Conservation (phyloP, 345 rosid species). For the Cardamine chenopodiifolia region DNA sequence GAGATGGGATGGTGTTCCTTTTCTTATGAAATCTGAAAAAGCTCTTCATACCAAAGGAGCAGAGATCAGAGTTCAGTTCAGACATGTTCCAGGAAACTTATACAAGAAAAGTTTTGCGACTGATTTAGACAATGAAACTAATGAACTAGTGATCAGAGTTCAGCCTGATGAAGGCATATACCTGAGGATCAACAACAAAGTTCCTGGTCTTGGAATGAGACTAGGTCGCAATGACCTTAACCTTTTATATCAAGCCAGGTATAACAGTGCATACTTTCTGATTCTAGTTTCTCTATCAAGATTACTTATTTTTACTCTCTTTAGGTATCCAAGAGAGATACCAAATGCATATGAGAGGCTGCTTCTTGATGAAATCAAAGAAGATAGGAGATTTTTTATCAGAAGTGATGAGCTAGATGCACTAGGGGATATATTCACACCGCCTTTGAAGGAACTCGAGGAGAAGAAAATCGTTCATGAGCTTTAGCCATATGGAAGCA, state of each 20-base stretch:
- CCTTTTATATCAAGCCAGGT: conserved; percentile 75
- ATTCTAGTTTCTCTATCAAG: not conserved
- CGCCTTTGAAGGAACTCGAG: conserved; percentile 70
- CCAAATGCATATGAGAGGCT: conserved; percentile 95
- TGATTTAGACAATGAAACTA: conserved; percentile 76
- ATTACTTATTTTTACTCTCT: not conserved
- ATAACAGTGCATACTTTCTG: conserved; percentile 10
- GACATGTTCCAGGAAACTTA: conserved; percentile 89
- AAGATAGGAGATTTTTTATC: conserved; percentile 79
- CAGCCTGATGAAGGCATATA: conserved; percentile 98
- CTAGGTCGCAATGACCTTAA: conserved; percentile 86
- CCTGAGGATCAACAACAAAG: conserved; percentile 92
- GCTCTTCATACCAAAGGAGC: conserved; percentile 84
- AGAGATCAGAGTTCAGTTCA: conserved; percentile 90
- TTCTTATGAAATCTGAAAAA: conserved; percentile 92
- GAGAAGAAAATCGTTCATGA: conserved; percentile 70
- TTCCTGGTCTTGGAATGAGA: conserved; percentile 96
- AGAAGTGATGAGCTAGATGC: conserved; percentile 94
- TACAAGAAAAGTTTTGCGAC: conserved; percentile 74
- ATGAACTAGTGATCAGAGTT: conserved; percentile 86
- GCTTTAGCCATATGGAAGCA: conserved; percentile 85
- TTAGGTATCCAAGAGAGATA: conserved; percentile 71
- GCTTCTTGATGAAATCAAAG: conserved; percentile 81
- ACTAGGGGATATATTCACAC: conserved; percentile 82
- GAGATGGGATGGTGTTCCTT: conserved; percentile 97